Percentiles rank a stretch among this genome's conserved stretches.
phyloP scores from a whole-genome alignment of 179 eudicot species.

The Corrigiola litoralis region DNA sequence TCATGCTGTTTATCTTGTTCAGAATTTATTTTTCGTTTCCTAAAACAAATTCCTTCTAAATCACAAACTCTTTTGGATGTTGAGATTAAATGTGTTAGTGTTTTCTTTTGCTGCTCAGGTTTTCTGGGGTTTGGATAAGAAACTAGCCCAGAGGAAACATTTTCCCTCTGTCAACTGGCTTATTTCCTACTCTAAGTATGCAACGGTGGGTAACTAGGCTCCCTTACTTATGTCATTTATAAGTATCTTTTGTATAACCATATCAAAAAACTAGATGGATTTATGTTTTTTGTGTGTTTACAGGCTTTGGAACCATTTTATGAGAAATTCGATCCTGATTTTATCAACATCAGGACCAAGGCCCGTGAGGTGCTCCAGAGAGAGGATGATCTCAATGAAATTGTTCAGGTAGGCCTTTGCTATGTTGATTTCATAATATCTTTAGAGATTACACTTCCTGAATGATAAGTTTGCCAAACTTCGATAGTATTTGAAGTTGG shows the following conservation, averaged over 20 bases:
- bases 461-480: background rate
- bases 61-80: too few species aligned
- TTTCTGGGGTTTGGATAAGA: constrained; percentile 99
- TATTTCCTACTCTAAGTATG: constrained; percentile 94
- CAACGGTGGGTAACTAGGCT: constrained; percentile 47
- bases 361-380: constrained; percentile 98
- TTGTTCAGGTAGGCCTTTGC: constrained; percentile 65
- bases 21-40: too few species aligned
- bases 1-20: background rate
- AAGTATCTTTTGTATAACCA: background rate
- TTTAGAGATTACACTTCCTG: background rate
- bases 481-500: too few species aligned
- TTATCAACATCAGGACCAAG: constrained; percentile 89
- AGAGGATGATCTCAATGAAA: constrained; percentile 94
- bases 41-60: too few species aligned
- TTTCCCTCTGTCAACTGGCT: constrained; percentile 99
- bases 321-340: constrained; percentile 87
- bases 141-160: constrained; percentile 96
- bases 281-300: constrained; percentile 3
- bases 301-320: constrained; percentile 92
- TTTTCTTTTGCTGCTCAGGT: constrained; percentile 45
- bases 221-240: background rate
- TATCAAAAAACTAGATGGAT: background rate
- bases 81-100: too few species aligned
- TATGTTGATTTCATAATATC: background rate